These are phyloP conservation scores for Hygrophorus russula DNA, from an alignment of 768 basidiomycete genomes.

Conservation along the genomic window DNA sequence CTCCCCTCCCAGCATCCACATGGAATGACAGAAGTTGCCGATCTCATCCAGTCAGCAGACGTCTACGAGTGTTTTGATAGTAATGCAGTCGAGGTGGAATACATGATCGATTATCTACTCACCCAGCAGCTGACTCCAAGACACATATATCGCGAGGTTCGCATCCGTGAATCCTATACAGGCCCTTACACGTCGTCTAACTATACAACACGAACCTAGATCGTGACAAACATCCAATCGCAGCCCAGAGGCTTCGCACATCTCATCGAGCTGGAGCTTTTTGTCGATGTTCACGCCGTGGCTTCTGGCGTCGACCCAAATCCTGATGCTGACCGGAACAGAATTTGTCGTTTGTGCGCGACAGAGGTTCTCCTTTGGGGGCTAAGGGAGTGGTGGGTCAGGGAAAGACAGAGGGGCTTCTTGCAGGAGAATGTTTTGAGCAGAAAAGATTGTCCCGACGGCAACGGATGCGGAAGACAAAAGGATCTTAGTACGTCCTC, in stretches of 20 bases:
- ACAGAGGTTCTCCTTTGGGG: conserved; percentile 69
- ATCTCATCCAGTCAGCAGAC: conserved; percentile 66
- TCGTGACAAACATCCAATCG: conserved; percentile 46
- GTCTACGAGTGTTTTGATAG: conserved; percentile 74
- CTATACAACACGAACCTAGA: conserved; percentile 33
- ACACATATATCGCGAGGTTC: conserved; percentile 69
- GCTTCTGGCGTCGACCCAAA: conserved; percentile 44
- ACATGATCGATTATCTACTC: conserved; percentile 72
- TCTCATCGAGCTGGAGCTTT: conserved; percentile 60
- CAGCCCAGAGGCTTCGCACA: conserved; percentile 55
- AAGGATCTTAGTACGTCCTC: conserved; percentile 53
- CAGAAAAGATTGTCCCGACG: conserved; percentile 62
- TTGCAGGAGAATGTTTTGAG: conserved; percentile 41
- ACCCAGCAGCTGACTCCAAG: conserved; percentile 50
- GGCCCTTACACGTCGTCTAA: neutral
- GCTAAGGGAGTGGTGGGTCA: conserved; percentile 72
- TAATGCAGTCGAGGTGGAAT: conserved; percentile 73
- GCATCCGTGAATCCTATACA: conserved; percentile 11
- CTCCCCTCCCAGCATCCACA: conserved; percentile 56
- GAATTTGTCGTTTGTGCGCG: conserved; percentile 64
- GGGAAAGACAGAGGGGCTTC: conserved; percentile 62
- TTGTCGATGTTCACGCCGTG: conserved; percentile 55
- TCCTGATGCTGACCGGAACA: conserved; percentile 44
- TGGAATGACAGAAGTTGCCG: conserved; percentile 53
- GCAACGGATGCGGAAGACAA: conserved; percentile 47